Base-by-base conservation (phyloP, 257 asterid genomes). In the Salvia rosmarinus region DNA sequence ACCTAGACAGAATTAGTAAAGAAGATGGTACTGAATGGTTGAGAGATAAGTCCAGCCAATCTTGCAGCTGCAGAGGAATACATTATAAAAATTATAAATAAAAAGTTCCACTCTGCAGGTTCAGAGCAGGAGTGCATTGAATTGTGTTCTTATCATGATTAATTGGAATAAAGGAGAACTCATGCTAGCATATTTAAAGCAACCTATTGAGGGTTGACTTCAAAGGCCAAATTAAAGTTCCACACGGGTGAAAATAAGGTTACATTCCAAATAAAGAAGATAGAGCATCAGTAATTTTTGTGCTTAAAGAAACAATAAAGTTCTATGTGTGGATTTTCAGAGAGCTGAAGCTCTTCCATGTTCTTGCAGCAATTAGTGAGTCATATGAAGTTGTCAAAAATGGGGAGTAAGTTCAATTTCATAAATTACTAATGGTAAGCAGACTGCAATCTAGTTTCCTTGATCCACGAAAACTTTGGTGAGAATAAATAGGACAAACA, bases 1-100 rank as follows among this genome's bases (percentile, higher is more conserved):
- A 91, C 99, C 99, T 89, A 21, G 98, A 95, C 71, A 91, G 85
- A 60, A 95, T 91, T 70, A 95, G 75, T 72, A 95, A 82, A 39
- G 98, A 95, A 66, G 99, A 95, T 39, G 99, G 99, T 14, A 95
- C 91, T 62, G 98, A 88, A 84, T 85, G 90, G 78, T 91, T 87
- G 73, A 95, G 95, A 68, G 99, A 95, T 71, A 95, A 90, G 81
- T 91, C 98, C 82, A 95, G 79, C 99, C 99, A 95, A 78, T 95
- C 98, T 75, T 78, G 85, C 50, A 91, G 90, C 99, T 95, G 96
- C 86, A 77, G 64, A 65, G 39, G 77, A 63, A 77, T 30, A 70
- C 16, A 59, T 66, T 58, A 25, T 46, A 19, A 78, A 71, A 12
- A 20, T 20, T 28, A 52, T 5, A 67, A 52, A 13, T 49, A 50